Evolutionary conservation across 148 eudicot species (phyloP), one percentile per base, ranked within the genome.

Genomic region (Talinum fruticosum): DNA sequence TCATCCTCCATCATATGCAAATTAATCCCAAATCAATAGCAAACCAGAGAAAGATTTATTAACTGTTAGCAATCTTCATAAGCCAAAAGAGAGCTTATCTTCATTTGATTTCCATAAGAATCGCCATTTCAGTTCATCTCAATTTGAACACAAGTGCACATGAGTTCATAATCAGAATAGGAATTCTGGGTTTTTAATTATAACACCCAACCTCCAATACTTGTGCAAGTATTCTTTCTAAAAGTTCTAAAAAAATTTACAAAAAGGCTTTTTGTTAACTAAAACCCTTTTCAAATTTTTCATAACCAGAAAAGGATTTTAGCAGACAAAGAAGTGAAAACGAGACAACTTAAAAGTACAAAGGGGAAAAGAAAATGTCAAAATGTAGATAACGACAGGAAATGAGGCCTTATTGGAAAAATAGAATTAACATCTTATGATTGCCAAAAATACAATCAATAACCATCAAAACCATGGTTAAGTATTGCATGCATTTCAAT

Each of bases 371-470:
- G 10, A 62, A 15, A 61, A 62, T 38, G 57, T 41, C 47, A 26
- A 41, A 44, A 26, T 15, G 24, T 41, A 47, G 32, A 30, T 3
- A 29, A 1, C 14, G 33, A 32, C 54, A 44, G 15, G 35, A 45
- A 44, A 26, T n/a, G 32, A 71, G 30, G 74, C 32, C 35, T n/a
- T 13, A 35, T 74, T 74, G n/a, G 15, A 33, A 33, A 19, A 45
- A 38, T n/a, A n/a, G n/a, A n/a, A n/a, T n/a, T n/a, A 75, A 34
- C 70, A 64, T 28, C n/a, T n/a, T 44, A 59, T 34, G 68, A 59
- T 13, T 34, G n/a, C 74, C 4, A 74, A 19, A 13, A 8, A 4
- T 10, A 41, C 26, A 32, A 64, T 19, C 1, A 64, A 26, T 28
- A 75, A 64, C 35, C 54, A 75, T 12, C 29, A 62, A 14, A 0